phyloP scores from a whole-genome alignment of 1,139 yeast genomes.

The Geotrichum reessii region DNA sequence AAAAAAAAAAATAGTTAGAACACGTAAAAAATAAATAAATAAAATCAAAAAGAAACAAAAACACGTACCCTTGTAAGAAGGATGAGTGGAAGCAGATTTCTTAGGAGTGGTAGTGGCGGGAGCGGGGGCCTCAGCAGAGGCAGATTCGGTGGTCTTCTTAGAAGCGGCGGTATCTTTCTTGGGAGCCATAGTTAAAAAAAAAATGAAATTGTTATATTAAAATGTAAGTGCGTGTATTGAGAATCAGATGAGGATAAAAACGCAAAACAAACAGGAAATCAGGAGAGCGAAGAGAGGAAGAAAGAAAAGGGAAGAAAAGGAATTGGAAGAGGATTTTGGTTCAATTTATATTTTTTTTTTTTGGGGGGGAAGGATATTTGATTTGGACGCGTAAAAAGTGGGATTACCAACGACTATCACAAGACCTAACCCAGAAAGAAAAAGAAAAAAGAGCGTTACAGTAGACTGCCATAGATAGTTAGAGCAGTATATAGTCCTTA shows the following conservation, averaged over 20 bases:
- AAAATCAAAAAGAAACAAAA: background rate
- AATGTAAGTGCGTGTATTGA: background rate
- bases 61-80: constrained; percentile 40
- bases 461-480: background rate
- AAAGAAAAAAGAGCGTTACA: background rate
- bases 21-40: background rate
- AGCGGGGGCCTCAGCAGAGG: constrained; percentile 24
- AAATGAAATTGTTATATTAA: background rate
- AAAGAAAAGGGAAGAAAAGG: constrained; percentile 10
- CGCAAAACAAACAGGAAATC: constrained; percentile 6
- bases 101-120: constrained; percentile 29
- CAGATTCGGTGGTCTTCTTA: constrained; percentile 4
- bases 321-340: constrained; percentile 7
- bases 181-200: background rate
- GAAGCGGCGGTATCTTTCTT: constrained; percentile 1
- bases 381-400: background rate
- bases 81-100: constrained; percentile 35
- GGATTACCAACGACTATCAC: constrained; percentile 10
- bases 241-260: constrained; percentile 5
- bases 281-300: constrained; percentile 5
- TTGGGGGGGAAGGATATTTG: background rate
- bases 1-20: constrained; percentile 12
- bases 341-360: constrained; percentile 1
- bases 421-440: constrained; percentile 12
- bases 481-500: background rate